Evolutionary conservation across 441 rosid species (phyloP).

Genomic region (Bruguiera hainesii): DNA sequence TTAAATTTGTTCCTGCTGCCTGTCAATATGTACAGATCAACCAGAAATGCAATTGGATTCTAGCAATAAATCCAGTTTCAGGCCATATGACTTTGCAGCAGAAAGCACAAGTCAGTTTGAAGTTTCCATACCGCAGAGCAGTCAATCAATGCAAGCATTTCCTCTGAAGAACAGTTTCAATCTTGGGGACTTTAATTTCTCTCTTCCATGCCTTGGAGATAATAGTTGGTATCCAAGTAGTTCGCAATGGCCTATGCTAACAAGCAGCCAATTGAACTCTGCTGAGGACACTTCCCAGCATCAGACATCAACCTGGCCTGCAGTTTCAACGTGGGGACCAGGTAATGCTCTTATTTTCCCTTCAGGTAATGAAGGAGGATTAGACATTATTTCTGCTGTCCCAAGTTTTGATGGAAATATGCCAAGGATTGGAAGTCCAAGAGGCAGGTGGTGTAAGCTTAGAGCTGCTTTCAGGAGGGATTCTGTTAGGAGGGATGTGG

Average conservation of each 20-base stretch:
- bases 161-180: slow-evolving; percentile 39
- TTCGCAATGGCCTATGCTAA: slow-evolving; percentile 16
- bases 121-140: slow-evolving; percentile 14
- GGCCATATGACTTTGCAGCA: slow-evolving; percentile 21
- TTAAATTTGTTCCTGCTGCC: too few species aligned
- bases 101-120: slow-evolving; percentile 14
- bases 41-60: slow-evolving; percentile 24
- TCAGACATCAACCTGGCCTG: slow-evolving; percentile 26
- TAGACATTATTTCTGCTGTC: slow-evolving; percentile 26
- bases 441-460: slow-evolving; percentile 61
- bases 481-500: slow-evolving; percentile 26
- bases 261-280: neutral
- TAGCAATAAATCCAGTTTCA: slow-evolving; percentile 21
- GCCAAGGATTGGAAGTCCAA: slow-evolving; percentile 31
- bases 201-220: slow-evolving; percentile 16
- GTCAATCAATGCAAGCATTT: slow-evolving; percentile 15
- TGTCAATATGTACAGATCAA: slow-evolving; percentile 19
- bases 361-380: slow-evolving; percentile 15
- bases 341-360: slow-evolving; percentile 17
- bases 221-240: slow-evolving; percentile 14
- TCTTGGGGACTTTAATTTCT: slow-evolving; percentile 11
- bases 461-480: slow-evolving; percentile 47
- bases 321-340: slow-evolving; percentile 18
- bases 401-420: slow-evolving; percentile 23
- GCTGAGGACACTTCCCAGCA: slow-evolving; percentile 14